These are phyloP conservation scores for Microcos paniculata DNA, from an alignment of 345 rosid genomes.

Conservation along the genomic window DNA sequence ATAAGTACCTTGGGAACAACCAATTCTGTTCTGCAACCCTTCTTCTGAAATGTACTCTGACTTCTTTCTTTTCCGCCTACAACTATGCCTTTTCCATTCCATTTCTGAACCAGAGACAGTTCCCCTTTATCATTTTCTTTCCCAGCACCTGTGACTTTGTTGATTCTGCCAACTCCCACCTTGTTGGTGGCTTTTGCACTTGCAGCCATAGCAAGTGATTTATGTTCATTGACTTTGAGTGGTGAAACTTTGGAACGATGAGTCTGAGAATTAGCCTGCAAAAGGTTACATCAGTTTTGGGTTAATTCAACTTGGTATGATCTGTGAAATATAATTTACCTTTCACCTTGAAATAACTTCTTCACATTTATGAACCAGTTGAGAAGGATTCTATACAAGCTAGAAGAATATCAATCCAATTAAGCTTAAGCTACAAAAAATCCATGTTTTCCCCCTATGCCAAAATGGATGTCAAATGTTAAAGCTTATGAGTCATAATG, in stretches of 20 bases:
- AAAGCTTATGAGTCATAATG: not conserved
- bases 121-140: conserved; percentile 38
- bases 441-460: not conserved
- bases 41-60: conserved; percentile 20
- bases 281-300: not conserved
- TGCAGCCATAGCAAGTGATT: conserved; percentile 11
- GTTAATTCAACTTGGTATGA: not conserved
- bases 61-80: conserved; percentile 24
- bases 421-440: not conserved
- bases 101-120: conserved; percentile 15
- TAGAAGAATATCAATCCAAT: not conserved
- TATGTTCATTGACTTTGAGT: conserved; percentile 26
- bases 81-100: conserved; percentile 21
- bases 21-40: conserved; percentile 20
- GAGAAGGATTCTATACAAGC: not conserved
- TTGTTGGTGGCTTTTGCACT: conserved; percentile 24
- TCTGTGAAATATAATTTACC: conserved; percentile 3
- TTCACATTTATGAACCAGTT: not conserved
- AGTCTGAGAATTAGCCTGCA: conserved; percentile 36
- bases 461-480: not conserved
- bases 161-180: conserved; percentile 11
- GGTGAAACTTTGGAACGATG: conserved; percentile 26
- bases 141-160: conserved; percentile 26
- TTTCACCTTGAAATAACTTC: not conserved
- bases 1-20: conserved; percentile 43